A percentile compares a stretch with the other conserved stretches of the same genome.
Evolutionary conservation across 139 green algal species (phyloP).

Genomic region (Tetraselmis striata): DNA sequence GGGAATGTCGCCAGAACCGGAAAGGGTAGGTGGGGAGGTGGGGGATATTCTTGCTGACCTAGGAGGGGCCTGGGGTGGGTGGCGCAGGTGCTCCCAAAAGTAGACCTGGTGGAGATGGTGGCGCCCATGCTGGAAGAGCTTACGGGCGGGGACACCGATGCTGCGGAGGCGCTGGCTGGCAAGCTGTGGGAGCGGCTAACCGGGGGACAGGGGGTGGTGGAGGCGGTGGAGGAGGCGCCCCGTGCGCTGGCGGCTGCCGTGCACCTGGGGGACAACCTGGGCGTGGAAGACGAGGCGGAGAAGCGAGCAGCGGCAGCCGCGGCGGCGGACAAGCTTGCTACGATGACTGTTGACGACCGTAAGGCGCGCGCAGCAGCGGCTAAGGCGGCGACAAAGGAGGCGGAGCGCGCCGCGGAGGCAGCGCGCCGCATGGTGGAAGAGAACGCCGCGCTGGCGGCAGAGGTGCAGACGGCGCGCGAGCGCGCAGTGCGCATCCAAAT

Average conservation of each 20-base stretch:
- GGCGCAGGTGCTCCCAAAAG: background rate
- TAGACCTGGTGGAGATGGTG: constrained; percentile 9
- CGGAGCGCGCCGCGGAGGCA: background rate
- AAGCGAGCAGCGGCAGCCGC: background rate
- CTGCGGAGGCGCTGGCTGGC: background rate
- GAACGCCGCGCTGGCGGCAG: constrained; percentile 2
- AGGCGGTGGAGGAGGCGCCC: background rate
- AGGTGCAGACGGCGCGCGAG: constrained; percentile 17
- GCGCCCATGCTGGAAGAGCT: constrained; percentile 9
- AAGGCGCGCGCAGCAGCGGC: background rate
- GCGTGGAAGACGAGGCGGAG: background rate
- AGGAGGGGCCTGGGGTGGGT: too few relatives aligned
- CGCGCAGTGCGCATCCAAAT: constrained; percentile 2
- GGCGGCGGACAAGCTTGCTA: background rate
- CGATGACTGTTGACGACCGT: background rate
- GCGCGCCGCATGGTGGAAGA: background rate
- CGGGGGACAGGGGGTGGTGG: background rate
- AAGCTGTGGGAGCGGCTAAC: background rate
- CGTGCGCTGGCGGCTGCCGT: background rate
- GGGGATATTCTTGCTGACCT: too few relatives aligned
- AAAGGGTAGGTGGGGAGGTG: too few relatives aligned
- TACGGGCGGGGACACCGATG: constrained; percentile 3
- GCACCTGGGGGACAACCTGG: background rate
- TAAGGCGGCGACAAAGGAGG: background rate
- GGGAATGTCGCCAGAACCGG: too few relatives aligned